Base-by-base conservation (phyloP, 2,329 filamentous ascomycete genomes). In the Graphiopsis chlorocephala region DNA sequence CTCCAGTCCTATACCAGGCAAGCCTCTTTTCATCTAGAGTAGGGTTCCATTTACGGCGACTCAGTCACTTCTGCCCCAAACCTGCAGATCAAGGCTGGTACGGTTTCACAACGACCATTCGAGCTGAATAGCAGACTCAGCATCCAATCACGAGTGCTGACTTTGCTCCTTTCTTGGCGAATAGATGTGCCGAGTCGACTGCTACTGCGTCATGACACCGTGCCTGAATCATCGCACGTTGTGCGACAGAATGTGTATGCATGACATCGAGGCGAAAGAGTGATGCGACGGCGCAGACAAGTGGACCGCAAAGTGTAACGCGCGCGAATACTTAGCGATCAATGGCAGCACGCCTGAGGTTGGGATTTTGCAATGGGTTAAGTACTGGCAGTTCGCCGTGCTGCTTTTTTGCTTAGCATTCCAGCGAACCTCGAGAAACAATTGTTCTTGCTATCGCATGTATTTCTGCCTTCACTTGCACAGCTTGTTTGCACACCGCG, bases 21-120 rank as follows among this genome's bases (percentile, higher is more conserved):
- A 61, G 58, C 28, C 58, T 50, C 26, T 62, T 28, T n/a, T 55
- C 60, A 62, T 29, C 17, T 62, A 62, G 48, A 62, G 48, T 62
- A 45, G 33, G 12, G 26, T 25, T 25, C 47, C 15, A 23, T n/a
- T 50, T n/a, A 50, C 25, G 12, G 23, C 60, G 48, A 55, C 26
- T 62, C 60, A 55, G 29, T 25, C 48, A 31, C 42, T 14, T 26
- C 20, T 52, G 53, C n/a, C 33, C 48, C 42, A 62, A 26, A 42
- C 42, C 33, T 61, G 48, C 17, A 42, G 60, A 62, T 55, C 60
- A 55, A 42, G 48, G 17, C 48, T 45, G 28, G 20, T 62, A 42
- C 28, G 26, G 59, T 61, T 61, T 62, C 60, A 55, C 23, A 53
- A 33, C 12, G 25, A 14, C 25, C n/a, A 14, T 26, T 58, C 14